Base-by-base conservation (phyloP, 345 rosid genomes). In the Odontarrhena argentea region DNA sequence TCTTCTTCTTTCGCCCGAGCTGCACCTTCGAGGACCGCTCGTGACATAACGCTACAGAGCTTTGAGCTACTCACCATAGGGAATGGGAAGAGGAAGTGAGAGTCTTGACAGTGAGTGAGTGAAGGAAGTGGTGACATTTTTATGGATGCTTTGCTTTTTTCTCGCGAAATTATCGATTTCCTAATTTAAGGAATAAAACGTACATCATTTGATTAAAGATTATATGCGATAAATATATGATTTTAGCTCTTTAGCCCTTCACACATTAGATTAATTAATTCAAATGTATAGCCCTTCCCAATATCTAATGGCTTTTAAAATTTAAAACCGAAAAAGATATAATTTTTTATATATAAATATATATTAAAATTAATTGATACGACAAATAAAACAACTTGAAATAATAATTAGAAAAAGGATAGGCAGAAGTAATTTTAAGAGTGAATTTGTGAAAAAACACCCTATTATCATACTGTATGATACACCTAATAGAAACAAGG, bases 51-150 rank as follows among this genome's bases (percentile, higher is more conserved):
- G 15, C 76, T 88, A 9, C 74, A 83, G 65, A 91, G 83, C 85
- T 82, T 95, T 11, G 99, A 95, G 78, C 77, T 89, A 67, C 84
- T 95, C 45, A 76, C 96, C 28, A 78, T 91, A 57, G 85, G 90
- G 28, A 86, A 83, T 61, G 77, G 73, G 42, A 74, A 74, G 78
- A 74, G 78, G 70, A 74, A 74, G 70, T 74, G 70, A 74, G 51
- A 49, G 56, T 55, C 37, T 50, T 51, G 51, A 44, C 6, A 10
- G 6, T 45, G 36, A 44, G 48, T 45, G 50, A 13, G 61, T 65
- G 51, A 18, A 36, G 35, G 57, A 30, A 53, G 67, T 65, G 52
- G 52, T 50, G 61, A 43, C 55, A 58, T 65, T 65, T 63, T 66
- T 14, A 64, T 64, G 71, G 11, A 38, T 42, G 14, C 67, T 44